Evolutionary conservation across 306 rosid species (phyloP), one percentile per base, ranked within the genome.

Genomic region (Astragalus membranaceus): DNA sequence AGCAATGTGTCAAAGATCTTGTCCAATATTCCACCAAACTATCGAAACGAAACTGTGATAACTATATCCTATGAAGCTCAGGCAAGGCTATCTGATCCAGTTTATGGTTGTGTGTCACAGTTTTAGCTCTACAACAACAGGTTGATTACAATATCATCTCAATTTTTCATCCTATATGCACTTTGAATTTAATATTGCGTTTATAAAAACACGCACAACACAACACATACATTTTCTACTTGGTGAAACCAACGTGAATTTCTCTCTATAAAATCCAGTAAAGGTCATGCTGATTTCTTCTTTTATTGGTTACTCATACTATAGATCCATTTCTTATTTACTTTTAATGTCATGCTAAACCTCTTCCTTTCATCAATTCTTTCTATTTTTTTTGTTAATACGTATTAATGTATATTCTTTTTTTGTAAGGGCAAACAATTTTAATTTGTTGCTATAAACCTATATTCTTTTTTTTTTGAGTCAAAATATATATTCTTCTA

Each of bases 61-160:
- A 84, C 92, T 9, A 76, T 92, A 1, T 79, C 78, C 0, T 92
- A 89, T 17, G 92, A 92, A 81, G 96, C 98, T 73, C 98, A 89
- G n/a, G 90, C 98, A 10, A 79, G 98, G 71, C 56, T 92, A 10
- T 75, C 89, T 3, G 92, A 92, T 51, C 98, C 98, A 0, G 86
- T 89, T 47, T 81, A 84, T 58, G 96, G 96, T 10, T 92, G 98
- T 16, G 82, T 89, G 20, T 80, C 60, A 87, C 90, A 56, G 69
- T 92, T 12, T 75, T 80, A 33, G 83, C 85, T 46, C 77, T 92
- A 43, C 95, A 92, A 4, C 98, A 86, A 37, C 90, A 92, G 96
- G 96, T 90, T 55, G 26, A 7, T 37, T 32, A 36, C 6, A 50
- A 15, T 10, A 33, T 49, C 7, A n/a, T 62, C 36, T 17, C 4